These are phyloP conservation scores for Striga asiatica DNA, from an alignment of 257 asterid species.

Conservation along the genomic window DNA sequence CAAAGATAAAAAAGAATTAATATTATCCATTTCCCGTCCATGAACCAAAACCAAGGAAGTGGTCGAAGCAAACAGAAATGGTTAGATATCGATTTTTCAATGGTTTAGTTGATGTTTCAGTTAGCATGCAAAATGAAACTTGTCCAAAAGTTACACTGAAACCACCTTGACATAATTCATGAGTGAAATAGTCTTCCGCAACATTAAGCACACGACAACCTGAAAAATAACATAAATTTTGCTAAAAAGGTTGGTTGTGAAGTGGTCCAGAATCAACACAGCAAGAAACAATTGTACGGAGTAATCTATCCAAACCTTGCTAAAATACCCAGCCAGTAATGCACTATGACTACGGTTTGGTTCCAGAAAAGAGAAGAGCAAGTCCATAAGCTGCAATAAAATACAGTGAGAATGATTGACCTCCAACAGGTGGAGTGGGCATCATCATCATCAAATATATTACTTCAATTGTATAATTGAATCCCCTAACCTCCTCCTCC, in stretches of 20 bases:
- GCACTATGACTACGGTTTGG: constrained; percentile 82
- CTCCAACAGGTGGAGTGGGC: constrained; percentile 10
- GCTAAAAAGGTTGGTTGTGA: constrained; percentile 20
- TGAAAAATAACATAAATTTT: constrained; percentile 23
- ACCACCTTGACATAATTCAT: constrained; percentile 88
- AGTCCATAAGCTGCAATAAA: constrained; percentile 75
- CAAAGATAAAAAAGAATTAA: no score
- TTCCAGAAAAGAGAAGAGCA: constrained; percentile 88
- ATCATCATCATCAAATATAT: constrained; percentile 12
- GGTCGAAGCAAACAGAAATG: no score
- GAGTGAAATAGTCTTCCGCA: constrained; percentile 71
- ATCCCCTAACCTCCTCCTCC: constrained; percentile 68
- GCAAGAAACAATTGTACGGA: constrained; percentile 7
- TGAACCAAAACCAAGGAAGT: no score
- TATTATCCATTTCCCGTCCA: no score
- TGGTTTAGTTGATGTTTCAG: neutral
- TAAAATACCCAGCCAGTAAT: constrained; percentile 86
- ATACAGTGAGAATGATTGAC: constrained; percentile 12
- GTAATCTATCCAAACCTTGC: constrained; percentile 52
- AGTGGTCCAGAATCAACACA: no score
- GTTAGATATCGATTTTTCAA: no score
- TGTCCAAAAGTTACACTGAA: neutral
- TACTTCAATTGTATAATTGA: neutral
- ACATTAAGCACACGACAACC: constrained; percentile 86
- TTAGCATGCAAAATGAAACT: neutral